Evolutionary conservation across 148 eudicot species (phyloP).

Genomic region (Heliosperma pusillum): DNA sequence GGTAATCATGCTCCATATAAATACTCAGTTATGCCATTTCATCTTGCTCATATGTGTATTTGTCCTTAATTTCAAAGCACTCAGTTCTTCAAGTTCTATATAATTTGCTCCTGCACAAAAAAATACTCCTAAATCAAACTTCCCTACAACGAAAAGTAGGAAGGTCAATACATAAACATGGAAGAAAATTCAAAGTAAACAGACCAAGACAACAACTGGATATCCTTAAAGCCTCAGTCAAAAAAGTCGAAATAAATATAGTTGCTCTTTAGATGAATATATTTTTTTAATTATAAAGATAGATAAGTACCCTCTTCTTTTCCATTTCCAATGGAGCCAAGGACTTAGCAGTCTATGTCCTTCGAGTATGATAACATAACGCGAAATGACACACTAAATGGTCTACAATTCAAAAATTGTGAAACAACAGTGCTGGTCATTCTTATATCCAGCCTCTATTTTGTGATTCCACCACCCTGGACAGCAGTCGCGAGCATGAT

Average conservation of each 20-base stretch:
- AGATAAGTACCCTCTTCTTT: too few relatives aligned
- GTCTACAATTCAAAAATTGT: background rate
- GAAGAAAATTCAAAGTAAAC: background rate
- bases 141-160: background rate
- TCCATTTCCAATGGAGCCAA: too few relatives aligned
- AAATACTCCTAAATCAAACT: background rate
- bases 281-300: too few relatives aligned
- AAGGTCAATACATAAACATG: background rate
- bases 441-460: too few relatives aligned
- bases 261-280: too few relatives aligned
- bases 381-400: background rate
- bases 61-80: background rate
- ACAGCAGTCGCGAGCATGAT: background rate
- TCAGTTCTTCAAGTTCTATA: background rate
- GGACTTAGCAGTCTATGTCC: background rate
- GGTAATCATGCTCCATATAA: slow-evolving; percentile 34
- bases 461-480: background rate
- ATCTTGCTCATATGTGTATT: background rate
- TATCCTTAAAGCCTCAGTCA: background rate
- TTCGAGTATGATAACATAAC: background rate
- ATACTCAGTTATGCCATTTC: background rate
- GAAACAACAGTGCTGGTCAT: background rate
- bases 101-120: background rate
- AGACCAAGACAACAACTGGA: background rate
- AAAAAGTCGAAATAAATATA: too few relatives aligned